A percentile compares a stretch with the other conserved stretches of the same genome.
phyloP scores from a whole-genome alignment of 2,329 filamentous ascomycete species.

The Cladorrhinum sp. region DNA sequence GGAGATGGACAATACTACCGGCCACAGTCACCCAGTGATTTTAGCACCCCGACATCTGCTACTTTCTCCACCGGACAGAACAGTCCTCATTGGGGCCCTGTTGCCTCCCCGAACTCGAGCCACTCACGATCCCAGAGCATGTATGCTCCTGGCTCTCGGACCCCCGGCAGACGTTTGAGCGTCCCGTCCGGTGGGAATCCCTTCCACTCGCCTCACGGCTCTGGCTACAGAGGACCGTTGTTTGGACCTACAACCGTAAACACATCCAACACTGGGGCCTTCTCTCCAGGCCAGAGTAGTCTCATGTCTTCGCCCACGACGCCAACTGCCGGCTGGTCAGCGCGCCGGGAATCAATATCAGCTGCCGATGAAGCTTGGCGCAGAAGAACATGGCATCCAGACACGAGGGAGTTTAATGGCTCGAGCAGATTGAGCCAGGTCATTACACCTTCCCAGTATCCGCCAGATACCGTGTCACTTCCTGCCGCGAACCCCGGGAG shows the following conservation, averaged over 20 bases:
- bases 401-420: slow-evolving; percentile 59
- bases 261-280: slow-evolving; percentile 53
- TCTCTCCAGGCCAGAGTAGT: slow-evolving; percentile 56
- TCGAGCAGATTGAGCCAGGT: slow-evolving; percentile 71
- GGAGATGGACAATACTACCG: slow-evolving; percentile 66
- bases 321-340: slow-evolving; percentile 55
- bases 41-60: slow-evolving; percentile 78
- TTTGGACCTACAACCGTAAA: slow-evolving; percentile 53
- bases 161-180: slow-evolving; percentile 72
- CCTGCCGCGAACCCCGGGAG: slow-evolving; percentile 43
- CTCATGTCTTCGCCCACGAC: slow-evolving; percentile 64
- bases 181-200: slow-evolving; percentile 74
- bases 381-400: slow-evolving; percentile 87
- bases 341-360: slow-evolving; percentile 60
- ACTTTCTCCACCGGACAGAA: slow-evolving; percentile 74
- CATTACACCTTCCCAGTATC: slow-evolving; percentile 63
- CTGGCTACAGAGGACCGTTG: slow-evolving; percentile 54
- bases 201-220: slow-evolving; percentile 64
- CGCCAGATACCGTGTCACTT: slow-evolving; percentile 51
- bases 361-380: slow-evolving; percentile 73
- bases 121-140: slow-evolving; percentile 70
- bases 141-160: slow-evolving; percentile 63
- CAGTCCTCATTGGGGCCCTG: slow-evolving; percentile 71
- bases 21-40: slow-evolving; percentile 67
- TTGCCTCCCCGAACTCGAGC: slow-evolving; percentile 70